Base-by-base conservation (phyloP, 495 filamentous ascomycete species). In the Neurospora pannonica region DNA sequence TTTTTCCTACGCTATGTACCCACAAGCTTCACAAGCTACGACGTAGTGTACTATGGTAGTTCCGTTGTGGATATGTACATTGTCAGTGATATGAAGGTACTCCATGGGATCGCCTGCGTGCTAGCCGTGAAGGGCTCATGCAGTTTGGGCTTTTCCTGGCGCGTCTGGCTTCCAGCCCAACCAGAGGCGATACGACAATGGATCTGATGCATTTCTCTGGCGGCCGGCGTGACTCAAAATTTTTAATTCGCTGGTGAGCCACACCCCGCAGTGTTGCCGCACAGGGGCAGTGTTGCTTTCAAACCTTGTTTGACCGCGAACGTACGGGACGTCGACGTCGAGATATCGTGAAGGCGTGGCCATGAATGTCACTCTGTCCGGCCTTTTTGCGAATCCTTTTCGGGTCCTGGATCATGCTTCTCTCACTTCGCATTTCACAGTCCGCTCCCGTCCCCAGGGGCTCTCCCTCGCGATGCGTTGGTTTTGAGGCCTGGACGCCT, bases 111-210 rank as follows among this genome's bases (percentile, higher is more conserved):
- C 28, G 54, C 54, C 54, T 34, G 54, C 54, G 24, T 62, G 13
- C 28, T 62, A 43, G 43, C 69, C 42, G 71, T 62, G 31, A 38
- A 70, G 28, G 28, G 37, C 38, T 31, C 11, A 69, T 67, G 28
- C 60, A 38, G 70, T 71, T 80, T 76, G 76, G 78, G 77, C 76
- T 76, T 37, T 60, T 40, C 21, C 60, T 70, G 28, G 71, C 43
- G 72, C 70, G 24, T 74, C 70, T 67, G 36, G 69, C 46, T 76
- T 75, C 71, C 78, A 79, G 77, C 78, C 78, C 78, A 80, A 80
- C 77, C 42, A 69, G 62, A 31, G 28, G 46, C 11, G 21, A 74
- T 76, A 62, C 73, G 69, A 74, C 75, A 70, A 73, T 74, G 48
- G 19, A 40, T 54, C 72, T 46, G 37, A 34, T 48, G 72, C 9